Evolutionary conservation across 2,329 filamentous ascomycete species (phyloP).

Genomic region (Exophiala viscosa): DNA sequence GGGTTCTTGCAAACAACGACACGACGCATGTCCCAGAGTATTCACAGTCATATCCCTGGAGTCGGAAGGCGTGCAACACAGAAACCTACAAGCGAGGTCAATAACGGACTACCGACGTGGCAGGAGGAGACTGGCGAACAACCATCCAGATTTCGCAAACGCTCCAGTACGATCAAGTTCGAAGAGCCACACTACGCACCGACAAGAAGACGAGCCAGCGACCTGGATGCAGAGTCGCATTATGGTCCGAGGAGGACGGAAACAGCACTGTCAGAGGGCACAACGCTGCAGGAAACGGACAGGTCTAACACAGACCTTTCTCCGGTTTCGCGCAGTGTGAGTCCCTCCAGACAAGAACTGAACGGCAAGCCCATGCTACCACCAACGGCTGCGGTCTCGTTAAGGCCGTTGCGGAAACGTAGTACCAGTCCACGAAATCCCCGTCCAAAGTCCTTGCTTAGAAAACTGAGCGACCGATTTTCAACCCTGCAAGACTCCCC

Average conservation of each 20-base stretch:
- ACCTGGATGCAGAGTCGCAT: not conserved
- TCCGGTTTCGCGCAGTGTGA: slow-evolving; percentile 3
- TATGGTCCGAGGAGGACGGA: slow-evolving; percentile 4
- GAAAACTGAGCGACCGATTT: slow-evolving; percentile 10
- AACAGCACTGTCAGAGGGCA: slow-evolving; percentile 1
- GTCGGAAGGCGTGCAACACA: not conserved
- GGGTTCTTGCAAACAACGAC: slow-evolving; percentile 12
- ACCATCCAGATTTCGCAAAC: not conserved
- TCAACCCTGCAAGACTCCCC: slow-evolving; percentile 11
- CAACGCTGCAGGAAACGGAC: not conserved
- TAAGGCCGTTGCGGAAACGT: not conserved
- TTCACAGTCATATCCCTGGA: slow-evolving; percentile 14
- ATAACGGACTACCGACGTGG: not conserved
- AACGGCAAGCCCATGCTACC: not conserved
- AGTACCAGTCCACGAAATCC: slow-evolving; percentile 7
- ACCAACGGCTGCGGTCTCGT: not conserved
- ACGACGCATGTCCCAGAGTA: slow-evolving; percentile 17
- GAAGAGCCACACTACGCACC: slow-evolving; percentile 10
- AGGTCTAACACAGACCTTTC: slow-evolving; percentile 5
- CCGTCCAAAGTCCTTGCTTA: slow-evolving; percentile 8
- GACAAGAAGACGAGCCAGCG: not conserved
- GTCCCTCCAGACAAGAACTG: not conserved
- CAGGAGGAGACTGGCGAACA: slow-evolving; percentile 3
- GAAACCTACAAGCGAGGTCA: not conserved
- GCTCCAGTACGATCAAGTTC: slow-evolving; percentile 20